Base-by-base conservation (phyloP, 2,329 filamentous ascomycete genomes). In the Penicillium verrucosum region DNA sequence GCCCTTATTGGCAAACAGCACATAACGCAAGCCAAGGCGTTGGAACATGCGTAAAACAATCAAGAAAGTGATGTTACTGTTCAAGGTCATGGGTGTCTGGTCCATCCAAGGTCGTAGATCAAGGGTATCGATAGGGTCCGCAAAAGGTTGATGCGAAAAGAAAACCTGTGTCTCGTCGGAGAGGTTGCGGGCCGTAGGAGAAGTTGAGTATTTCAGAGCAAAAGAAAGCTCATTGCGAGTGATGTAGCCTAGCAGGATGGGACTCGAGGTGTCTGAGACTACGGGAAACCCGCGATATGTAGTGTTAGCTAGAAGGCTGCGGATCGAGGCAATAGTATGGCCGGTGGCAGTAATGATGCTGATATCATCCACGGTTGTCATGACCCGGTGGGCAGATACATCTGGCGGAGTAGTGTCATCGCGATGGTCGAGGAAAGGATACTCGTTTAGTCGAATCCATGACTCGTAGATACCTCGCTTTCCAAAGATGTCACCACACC, bases 91-190 rank as follows among this genome's bases (percentile, higher is more conserved):
- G 0, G 94, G 94, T 0, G 94, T 99, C 74, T 97, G 93, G 73
- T 99, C 94, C 92, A 99, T 97, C 94, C 94, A 99, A 2, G 92
- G 92, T 8, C 93, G 82, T 11, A 99, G 82, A 75, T 99, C 94
- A 38, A 99, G 85, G 0, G 88, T 92, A 16, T 85, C 82, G 21
- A 82, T 80, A 0, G 90, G 89, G 67, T 96, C 90, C 0, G 89
- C 88, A 52, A 93, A 85, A 2, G 89, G 87, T 68, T 92, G 89
- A 70, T 95, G 90, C 1, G 85, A 82, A 75, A 99, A 97, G 75
- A 89, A 92, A 42, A 88, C 88, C 70, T 93, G 89, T 0, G 92
- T 89, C 58, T 89, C 86, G 0, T 82, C 80, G 0, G 87, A 80
- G 1, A 95, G 79, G 47, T 80, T 81, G 30, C 62, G 65, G 37